Percentiles rank a stretch among this genome's conserved stretches.
These are phyloP conservation scores for Saksenaea oblongispora DNA, from an alignment of 371 early-diverging fungal species.

Conservation along the genomic window DNA sequence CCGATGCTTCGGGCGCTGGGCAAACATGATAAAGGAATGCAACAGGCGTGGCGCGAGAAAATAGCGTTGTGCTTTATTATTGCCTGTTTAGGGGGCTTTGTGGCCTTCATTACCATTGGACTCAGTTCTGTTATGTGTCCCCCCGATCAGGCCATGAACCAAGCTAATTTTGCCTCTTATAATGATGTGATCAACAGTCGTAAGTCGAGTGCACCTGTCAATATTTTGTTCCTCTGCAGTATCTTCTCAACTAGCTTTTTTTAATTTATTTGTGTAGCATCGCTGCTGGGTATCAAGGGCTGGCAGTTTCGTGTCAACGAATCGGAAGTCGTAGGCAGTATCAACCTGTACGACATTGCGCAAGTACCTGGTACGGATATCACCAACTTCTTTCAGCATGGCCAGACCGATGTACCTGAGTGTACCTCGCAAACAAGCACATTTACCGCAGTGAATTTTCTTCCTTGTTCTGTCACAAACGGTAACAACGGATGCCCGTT, in stretches of 20 bases:
- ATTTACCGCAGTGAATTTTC: conserved; percentile 42
- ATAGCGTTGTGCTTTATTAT: conserved; percentile 78
- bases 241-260: conserved; percentile 2
- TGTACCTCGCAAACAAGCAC: conserved; percentile 24
- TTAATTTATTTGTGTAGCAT: conserved; percentile 15
- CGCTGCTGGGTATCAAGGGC: conserved; percentile 31
- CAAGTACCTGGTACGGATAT: conserved; percentile 53
- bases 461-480: conserved; percentile 44
- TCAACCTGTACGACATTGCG: conserved; percentile 23
- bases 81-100: conserved; percentile 56
- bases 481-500: conserved; percentile 34
- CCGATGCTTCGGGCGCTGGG: conserved; percentile 57
- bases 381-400: conserved; percentile 48
- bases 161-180: conserved; percentile 43
- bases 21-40: conserved; percentile 65
- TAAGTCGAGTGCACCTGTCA: conserved; percentile 6
- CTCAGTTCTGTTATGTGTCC: conserved; percentile 60
- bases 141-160: conserved; percentile 28
- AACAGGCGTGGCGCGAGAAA: conserved; percentile 94
- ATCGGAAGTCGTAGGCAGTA: conserved; percentile 22
- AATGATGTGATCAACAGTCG: conserved; percentile 32
- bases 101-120: conserved; percentile 68
- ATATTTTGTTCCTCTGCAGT: neutral
- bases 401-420: conserved; percentile 9
- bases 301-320: conserved; percentile 36